Base-by-base conservation (phyloP, 2,329 filamentous ascomycete genomes). In the Venturiaceae sp. region DNA sequence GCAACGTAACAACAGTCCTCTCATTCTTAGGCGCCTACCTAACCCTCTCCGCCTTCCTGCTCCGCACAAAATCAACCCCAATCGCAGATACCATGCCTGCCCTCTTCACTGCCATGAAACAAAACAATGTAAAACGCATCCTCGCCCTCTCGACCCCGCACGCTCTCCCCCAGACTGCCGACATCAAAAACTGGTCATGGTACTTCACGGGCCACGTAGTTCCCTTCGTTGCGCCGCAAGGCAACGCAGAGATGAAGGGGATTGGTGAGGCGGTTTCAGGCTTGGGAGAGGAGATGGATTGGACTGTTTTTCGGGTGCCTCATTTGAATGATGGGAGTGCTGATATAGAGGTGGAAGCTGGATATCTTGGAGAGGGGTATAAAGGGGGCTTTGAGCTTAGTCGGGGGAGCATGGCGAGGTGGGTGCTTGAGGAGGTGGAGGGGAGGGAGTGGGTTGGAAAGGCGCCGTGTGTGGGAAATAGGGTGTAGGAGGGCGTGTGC, bases 281-380 rank as follows among this genome's bases (percentile, higher is more conserved):
- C 9, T 32, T 57, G 53, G 32, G 21, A 5, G 60, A 59, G 3
- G 52, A 52, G 32, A 28, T 61, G 21, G 58, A 61, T n/a, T 61
- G 60, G 60, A 61, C 60, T n/a, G 53, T 60, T 3, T 61, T 60
- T 55, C 52, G 60, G 16, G 57, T 60, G 53, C 60, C 60, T 37
- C 54, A 57, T 54, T 44, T 61, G 53, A 53, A 50, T 44, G 46
- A 59, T 23, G 60, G 53, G 14, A 44, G 19, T 14, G n/a, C 9
- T 5, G 54, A 60, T 26, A 23, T 30, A 47, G 46, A 41, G 37
- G 54, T 60, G 8, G 32, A 41, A 13, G 56, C 44, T 14, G 57
- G 57, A 26, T 39, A 16, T 39, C 21, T 61, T 5, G 53, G 53
- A 13, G 37, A 33, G 30, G 58, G 28, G 54, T 59, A 37, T 55